Evolutionary conservation across 2,329 filamentous ascomycete species (phyloP), one percentile per base, ranked within the genome.

Genomic region (Ascosphaera aggregata): DNA sequence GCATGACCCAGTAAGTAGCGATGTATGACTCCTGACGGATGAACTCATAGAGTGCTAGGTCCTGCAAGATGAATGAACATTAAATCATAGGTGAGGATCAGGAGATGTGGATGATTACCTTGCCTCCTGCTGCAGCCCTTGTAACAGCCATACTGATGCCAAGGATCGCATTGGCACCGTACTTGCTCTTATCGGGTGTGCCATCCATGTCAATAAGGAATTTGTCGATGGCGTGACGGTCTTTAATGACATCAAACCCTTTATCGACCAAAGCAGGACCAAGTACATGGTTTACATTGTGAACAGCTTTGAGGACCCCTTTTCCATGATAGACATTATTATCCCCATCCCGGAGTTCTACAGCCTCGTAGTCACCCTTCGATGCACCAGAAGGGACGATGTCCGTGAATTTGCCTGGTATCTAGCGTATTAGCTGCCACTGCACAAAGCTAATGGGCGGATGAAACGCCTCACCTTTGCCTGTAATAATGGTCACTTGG

Each of bases 341-440:
- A 66, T 91, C 81, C 54, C 78, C 80, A 58, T 91, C 82, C 60
- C 81, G 80, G 60, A 91, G 79, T 67, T 91, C 81, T 60, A 77
- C 77, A 57, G 81, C 82, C 67, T 91, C 81, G 63, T 91, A 80
- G 63, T 85, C 77, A 54, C 81, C 84, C 54, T 85, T 94, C 53
- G 86, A 94, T 55, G 86, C 86, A 61, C 86, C 86, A 49, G 85
- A 94, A 54, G 86, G 86, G 46, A 95, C 86, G 59, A 94, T 94
- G 60, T n/a, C n/a, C n/a, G n/a, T n/a, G n/a, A n/a, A n/a, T n/a
- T n/a, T n/a, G n/a, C n/a, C n/a, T n/a, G n/a, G n/a, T n/a, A n/a
- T n/a, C n/a, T n/a, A 7, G 19, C 20, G 4, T 30, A 19, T 22
- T 34, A 24, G 24, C 7, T 39, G 18, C 17, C 13, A 7, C 20